Evolutionary conservation across 2,329 filamentous ascomycete genomes (phyloP).

Genomic region (Sclerotinia borealis): DNA sequence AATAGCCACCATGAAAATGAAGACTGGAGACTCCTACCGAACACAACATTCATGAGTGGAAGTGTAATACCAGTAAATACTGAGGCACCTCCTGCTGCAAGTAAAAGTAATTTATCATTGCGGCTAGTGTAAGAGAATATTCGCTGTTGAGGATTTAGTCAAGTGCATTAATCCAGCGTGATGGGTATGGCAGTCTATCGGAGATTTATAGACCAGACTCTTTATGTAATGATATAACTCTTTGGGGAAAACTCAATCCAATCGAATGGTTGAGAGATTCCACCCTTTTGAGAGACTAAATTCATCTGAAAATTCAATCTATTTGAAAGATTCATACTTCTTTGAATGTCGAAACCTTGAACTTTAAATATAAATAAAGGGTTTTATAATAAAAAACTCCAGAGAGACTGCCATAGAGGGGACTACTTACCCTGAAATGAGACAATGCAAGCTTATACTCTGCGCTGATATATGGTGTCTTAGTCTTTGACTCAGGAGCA

Average conservation of each 20-base stretch:
- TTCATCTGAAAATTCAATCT: too few relatives aligned
- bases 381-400: too few relatives aligned
- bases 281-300: too few relatives aligned
- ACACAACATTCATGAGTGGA: conserved; percentile 52
- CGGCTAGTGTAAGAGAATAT: conserved; percentile 22
- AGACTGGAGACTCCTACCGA: conserved; percentile 37
- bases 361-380: too few relatives aligned
- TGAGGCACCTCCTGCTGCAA: conserved; percentile 40
- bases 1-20: not conserved
- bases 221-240: too few relatives aligned
- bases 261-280: too few relatives aligned
- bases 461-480: not conserved
- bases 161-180: not conserved
- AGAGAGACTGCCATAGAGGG: too few relatives aligned
- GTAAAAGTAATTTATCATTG: conserved; percentile 16
- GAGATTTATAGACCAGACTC: too few relatives aligned
- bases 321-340: too few relatives aligned
- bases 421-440: not conserved
- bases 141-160: conserved; percentile 14
- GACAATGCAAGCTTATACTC: conserved; percentile 5
- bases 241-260: too few relatives aligned
- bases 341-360: too few relatives aligned
- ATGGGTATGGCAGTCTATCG: too few relatives aligned
- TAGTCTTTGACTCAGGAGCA: not conserved
- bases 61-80: conserved; percentile 48